Evolutionary conservation across 306 rosid species (phyloP).

Genomic region (Spatholobus suberectus): DNA sequence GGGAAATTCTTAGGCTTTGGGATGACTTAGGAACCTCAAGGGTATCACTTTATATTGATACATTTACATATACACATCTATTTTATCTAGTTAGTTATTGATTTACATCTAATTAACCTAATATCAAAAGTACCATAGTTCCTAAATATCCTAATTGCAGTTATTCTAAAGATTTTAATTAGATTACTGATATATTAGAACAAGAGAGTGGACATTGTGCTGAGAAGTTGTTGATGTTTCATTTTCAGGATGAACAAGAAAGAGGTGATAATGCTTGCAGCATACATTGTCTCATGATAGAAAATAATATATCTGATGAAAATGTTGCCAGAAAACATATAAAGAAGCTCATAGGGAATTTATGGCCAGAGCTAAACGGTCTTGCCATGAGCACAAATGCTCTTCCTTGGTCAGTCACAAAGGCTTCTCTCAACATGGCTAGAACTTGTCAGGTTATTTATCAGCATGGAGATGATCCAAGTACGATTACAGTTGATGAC

Average conservation of each 20-base stretch:
- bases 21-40: constrained; percentile 60
- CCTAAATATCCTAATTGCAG: neutral
- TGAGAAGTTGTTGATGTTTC: constrained; percentile 2
- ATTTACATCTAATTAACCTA: neutral
- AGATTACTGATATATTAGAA: neutral
- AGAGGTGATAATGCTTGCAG: constrained; percentile 56
- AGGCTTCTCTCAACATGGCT: constrained; percentile 47
- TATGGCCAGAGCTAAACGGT: constrained; percentile 50
- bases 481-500: constrained; percentile 42
- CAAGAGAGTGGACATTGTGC: neutral
- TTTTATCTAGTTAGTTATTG: neutral
- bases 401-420: constrained; percentile 28
- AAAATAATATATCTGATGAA: constrained; percentile 38
- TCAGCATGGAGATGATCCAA: constrained; percentile 54
- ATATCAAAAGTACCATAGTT: neutral
- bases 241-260: constrained; percentile 50
- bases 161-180: too few species aligned
- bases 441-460: constrained; percentile 58
- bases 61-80: neutral
- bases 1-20: constrained; percentile 59
- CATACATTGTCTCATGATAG: constrained; percentile 47
- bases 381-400: constrained; percentile 8
- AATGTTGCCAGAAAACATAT: constrained; percentile 42
- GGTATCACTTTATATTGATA: constrained; percentile 24
- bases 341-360: constrained; percentile 32